These are phyloP conservation scores for Psilocybe subaeruginosa DNA, from an alignment of 768 basidiomycete species.

Conservation along the genomic window DNA sequence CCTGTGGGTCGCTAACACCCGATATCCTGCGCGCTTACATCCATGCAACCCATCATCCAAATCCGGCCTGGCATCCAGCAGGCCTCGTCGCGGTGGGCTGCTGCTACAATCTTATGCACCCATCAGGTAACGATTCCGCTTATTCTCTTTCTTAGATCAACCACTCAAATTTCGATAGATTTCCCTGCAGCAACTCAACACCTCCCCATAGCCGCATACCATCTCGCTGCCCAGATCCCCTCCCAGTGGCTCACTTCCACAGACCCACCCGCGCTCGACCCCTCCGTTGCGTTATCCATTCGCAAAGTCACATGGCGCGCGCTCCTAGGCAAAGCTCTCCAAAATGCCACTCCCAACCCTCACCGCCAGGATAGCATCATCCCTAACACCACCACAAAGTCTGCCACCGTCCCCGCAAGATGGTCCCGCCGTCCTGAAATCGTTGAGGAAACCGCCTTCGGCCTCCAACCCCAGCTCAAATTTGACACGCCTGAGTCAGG, in stretches of 20 bases:
- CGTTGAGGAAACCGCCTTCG: background rate
- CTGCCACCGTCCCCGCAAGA: constrained; percentile 23
- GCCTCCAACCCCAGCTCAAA: background rate
- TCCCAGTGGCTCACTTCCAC: constrained; percentile 55
- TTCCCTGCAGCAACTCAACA: constrained; percentile 49
- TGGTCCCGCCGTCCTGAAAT: constrained; percentile 23
- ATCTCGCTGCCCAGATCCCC: constrained; percentile 76
- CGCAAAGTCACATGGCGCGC: constrained; percentile 78
- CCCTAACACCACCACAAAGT: constrained; percentile 7
- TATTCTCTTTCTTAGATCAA: constrained; percentile 15
- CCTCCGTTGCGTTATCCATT: constrained; percentile 50
- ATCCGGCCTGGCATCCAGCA: constrained; percentile 47
- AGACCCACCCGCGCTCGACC: constrained; percentile 17
- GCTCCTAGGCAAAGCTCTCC: constrained; percentile 39
- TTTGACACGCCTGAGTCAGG: constrained; percentile 15
- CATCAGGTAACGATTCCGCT: constrained; percentile 41
- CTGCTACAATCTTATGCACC: constrained; percentile 74
- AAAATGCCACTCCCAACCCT: constrained; percentile 3
- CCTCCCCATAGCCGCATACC: constrained; percentile 53
- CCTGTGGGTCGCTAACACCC: constrained; percentile 75
- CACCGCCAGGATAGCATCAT: background rate
- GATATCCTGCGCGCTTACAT: constrained; percentile 63
- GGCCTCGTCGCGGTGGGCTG: constrained; percentile 72
- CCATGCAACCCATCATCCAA: constrained; percentile 18
- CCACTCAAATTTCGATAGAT: background rate